A percentile compares a stretch with the other conserved stretches of the same genome.
These are phyloP conservation scores for Pythium rhizo-oryzae DNA, from an alignment of 352 stramenopile species.

Conservation along the genomic window DNA sequence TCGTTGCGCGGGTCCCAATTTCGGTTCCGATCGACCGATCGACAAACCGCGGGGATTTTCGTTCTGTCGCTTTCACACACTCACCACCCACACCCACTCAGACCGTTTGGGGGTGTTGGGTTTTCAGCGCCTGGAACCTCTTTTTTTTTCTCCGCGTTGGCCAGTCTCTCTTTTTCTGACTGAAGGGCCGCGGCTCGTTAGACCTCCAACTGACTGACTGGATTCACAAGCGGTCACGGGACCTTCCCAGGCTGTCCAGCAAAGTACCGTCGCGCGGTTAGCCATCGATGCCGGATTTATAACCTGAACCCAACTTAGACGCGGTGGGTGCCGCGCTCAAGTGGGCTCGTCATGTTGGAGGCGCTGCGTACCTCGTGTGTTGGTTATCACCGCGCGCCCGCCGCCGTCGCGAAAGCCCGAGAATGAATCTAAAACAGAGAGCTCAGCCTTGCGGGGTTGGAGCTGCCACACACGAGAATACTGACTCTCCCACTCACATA, in stretches of 20 bases:
- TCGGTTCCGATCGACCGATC: constrained; percentile 13
- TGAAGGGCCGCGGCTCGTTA: neutral
- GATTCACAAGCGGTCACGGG: constrained; percentile 1
- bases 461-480: neutral
- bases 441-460: neutral
- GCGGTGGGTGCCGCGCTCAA: neutral
- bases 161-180: constrained; percentile 6
- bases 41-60: constrained; percentile 5
- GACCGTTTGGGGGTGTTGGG: no score
- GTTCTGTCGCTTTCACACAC: constrained; percentile 8
- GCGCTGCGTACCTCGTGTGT: neutral
- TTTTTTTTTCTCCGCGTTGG: constrained; percentile 12
- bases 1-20: neutral
- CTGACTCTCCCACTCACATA: constrained; percentile 11
- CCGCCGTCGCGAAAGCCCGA: constrained; percentile 14
- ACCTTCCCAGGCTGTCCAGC: constrained; percentile 7
- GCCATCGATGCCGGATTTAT: neutral
- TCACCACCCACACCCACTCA: neutral
- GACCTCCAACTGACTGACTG: constrained; percentile 7
- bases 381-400: neutral
- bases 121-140: constrained; percentile 5
- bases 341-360: neutral
- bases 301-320: neutral
- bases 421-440: neutral
- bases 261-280: neutral